phyloP scores from a whole-genome alignment of 106 monocot genomes.

The Dendrobium officinale region DNA sequence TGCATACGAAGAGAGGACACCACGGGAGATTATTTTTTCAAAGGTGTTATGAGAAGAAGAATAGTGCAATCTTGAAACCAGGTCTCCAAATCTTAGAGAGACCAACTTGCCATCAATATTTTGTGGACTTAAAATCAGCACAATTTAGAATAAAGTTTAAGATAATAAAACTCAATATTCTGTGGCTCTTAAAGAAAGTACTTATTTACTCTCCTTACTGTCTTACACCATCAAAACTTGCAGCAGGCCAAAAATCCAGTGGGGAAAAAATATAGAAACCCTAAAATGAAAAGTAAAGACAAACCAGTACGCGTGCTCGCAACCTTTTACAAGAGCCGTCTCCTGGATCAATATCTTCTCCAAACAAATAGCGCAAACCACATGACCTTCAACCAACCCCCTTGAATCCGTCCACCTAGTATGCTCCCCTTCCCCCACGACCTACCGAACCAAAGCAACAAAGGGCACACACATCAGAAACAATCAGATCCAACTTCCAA shows the following conservation, averaged over 20 bases:
- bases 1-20: too few species aligned
- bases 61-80: too few species aligned
- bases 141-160: not conserved
- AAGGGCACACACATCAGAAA: not conserved
- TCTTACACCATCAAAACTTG: not conserved
- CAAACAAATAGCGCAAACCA: constrained; percentile 68
- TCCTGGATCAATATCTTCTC: constrained; percentile 63
- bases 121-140: not conserved
- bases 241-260: not conserved
- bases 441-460: not conserved
- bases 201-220: not conserved
- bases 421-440: not conserved
- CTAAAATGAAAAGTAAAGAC: constrained; percentile 15
- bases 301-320: constrained; percentile 94
- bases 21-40: too few species aligned
- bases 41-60: too few species aligned
- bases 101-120: not conserved
- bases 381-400: constrained; percentile 15
- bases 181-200: not conserved
- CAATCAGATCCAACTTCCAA: not conserved
- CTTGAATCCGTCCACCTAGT: not conserved
- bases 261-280: not conserved
- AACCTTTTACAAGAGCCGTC: constrained; percentile 71
- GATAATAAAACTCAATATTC: not conserved
- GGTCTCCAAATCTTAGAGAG: too few species aligned